Evolutionary conservation across 192 early-diverging fungal species (phyloP), one percentile per base, ranked within the genome.

Genomic region (Podila epicladia): DNA sequence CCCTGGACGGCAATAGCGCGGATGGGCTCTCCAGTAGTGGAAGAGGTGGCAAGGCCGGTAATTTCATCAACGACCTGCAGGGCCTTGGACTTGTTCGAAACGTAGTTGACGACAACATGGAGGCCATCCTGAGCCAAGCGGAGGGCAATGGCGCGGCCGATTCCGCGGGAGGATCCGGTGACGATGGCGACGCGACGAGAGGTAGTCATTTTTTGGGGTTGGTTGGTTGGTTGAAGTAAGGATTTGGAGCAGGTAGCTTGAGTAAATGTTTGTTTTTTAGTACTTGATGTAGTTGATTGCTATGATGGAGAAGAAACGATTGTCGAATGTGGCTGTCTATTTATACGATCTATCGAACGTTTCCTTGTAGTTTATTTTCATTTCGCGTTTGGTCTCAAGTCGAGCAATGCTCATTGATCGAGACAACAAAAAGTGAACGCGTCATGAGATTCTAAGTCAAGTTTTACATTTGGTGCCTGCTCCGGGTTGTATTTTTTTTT

Each of bases 101-200:
- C 94, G 92, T 17, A 95, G 91, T 58, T 86, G 76, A 51, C 93
- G 92, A 55, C 53, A 6, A 55, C 53, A 9, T 55, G 53, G 53
- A 24, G 53, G 53, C 96, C 96, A 29, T 87, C 82, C 72, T 91
- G 93, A 29, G 89, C 94, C 74, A 97, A 92, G 60, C 94, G 84
- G 29, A 88, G 85, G 19, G 96, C 94, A 79, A 97, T 95, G 5
- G 94, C 95, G 53, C 94, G 87, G 58, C 96, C 96, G 74, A 97
- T 86, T 9, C 96, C 96, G 59, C 83, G 87, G n/a, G 95, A 95
- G 33, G 96, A 95, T 24, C 96, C 96, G 32, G 96, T 93, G 28
- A 97, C 91, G 33, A 97, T 65, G n/a, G 87, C 96, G 38, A 96
- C 95, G 64, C 91, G 89, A 64, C 92, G 93, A 64, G 53, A 55